A percentile compares a stretch with the other conserved stretches of the same genome.
phyloP scores from a whole-genome alignment of 441 rosid genomes.

The Daphne laureola region DNA sequence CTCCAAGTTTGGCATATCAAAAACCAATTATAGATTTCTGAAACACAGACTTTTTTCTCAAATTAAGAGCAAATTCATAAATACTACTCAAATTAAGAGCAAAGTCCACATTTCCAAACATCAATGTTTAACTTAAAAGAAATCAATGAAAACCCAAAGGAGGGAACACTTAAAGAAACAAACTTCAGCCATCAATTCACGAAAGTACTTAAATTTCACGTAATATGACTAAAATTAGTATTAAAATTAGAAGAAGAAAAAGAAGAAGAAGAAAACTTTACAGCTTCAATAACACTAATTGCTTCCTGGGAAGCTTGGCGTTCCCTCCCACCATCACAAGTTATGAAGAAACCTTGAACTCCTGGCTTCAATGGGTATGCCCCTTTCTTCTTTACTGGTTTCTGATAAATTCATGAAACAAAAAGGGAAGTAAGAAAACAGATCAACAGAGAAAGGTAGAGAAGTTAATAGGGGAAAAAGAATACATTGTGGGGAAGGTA shows the following conservation, averaged over 20 bases:
- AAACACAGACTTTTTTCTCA: too few relatives aligned
- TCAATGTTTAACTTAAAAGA: neutral
- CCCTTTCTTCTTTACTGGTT: conserved; percentile 73
- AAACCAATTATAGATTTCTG: too few relatives aligned
- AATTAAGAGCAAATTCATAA: too few relatives aligned
- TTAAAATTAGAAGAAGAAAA: too few relatives aligned
- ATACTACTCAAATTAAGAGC: too few relatives aligned
- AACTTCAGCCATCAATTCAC: too few relatives aligned
- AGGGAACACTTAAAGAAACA: neutral
- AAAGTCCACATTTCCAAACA: too few relatives aligned
- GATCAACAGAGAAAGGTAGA: neutral
- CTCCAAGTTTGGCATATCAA: too few relatives aligned
- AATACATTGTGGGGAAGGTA: conserved; percentile 69
- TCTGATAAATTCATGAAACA: conserved; percentile 28
- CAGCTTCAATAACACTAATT: conserved; percentile 74
- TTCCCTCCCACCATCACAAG: conserved; percentile 91
- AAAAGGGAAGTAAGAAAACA: neutral
- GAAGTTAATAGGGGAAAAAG: neutral
- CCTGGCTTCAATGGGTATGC: conserved; percentile 79
- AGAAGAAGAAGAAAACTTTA: conserved; percentile 18
- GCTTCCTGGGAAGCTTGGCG: conserved; percentile 87
- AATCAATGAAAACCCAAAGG: conserved; percentile 9
- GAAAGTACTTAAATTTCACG: neutral
- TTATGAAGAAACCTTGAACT: conserved; percentile 80
- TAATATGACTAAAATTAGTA: neutral